Conservation (phyloP, 164 flowering plant species). For the Akebia trifoliata region DNA sequence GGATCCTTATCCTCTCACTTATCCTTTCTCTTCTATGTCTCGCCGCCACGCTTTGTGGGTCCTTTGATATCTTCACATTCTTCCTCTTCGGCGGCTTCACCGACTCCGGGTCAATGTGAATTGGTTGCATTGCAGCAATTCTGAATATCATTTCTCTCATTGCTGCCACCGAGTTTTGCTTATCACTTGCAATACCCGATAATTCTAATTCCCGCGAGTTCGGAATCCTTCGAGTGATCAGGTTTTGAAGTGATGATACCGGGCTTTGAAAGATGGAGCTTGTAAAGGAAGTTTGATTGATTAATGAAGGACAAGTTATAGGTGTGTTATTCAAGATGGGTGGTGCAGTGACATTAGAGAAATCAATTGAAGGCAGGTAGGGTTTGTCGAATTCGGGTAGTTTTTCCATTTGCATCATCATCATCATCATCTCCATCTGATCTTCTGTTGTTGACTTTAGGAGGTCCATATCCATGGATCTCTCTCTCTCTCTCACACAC, state of each 20-base stretch:
- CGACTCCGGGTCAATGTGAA: slow-evolving; percentile 58
- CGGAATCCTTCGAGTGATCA: background rate
- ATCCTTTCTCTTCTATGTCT: slow-evolving; percentile 54
- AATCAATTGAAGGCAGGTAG: slow-evolving; percentile 19
- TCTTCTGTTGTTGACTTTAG: slow-evolving; percentile 27
- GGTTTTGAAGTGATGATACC: background rate
- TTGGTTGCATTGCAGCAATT: slow-evolving; percentile 62
- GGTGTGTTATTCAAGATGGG: slow-evolving; percentile 16
- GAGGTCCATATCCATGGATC: slow-evolving; percentile 23
- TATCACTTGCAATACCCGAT: slow-evolving; percentile 7
- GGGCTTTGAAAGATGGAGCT: slow-evolving; percentile 22
- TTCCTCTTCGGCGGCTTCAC: slow-evolving; percentile 55
- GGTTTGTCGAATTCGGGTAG: slow-evolving; percentile 37
- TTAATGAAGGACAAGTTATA: slow-evolving; percentile 13
- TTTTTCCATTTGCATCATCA: slow-evolving; percentile 58
- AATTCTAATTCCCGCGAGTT: background rate
- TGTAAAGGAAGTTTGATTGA: slow-evolving; percentile 16
- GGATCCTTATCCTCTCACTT: slow-evolving; percentile 57
- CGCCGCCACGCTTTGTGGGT: slow-evolving; percentile 64
- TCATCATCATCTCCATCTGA: slow-evolving; percentile 54
- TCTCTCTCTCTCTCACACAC: background rate
- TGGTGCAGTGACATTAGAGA: slow-evolving; percentile 13
- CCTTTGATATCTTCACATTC: slow-evolving; percentile 60
- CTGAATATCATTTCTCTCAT: slow-evolving; percentile 65
- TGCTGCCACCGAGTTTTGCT: slow-evolving; percentile 28